These are phyloP conservation scores for Ambrosia artemisiifolia DNA, from an alignment of 129 eudicot genomes.

Conservation along the genomic window DNA sequence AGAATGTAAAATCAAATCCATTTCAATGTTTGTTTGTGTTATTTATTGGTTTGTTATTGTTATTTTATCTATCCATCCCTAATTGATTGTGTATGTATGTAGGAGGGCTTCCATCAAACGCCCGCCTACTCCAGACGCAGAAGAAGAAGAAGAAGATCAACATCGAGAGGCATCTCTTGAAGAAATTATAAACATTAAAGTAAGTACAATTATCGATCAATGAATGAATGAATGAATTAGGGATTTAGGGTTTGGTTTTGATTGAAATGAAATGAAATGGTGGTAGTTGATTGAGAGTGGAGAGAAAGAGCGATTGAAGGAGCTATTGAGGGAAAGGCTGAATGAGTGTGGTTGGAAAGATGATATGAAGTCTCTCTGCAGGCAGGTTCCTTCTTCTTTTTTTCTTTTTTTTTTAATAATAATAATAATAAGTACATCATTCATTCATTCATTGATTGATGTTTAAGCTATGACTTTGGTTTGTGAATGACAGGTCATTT, in stretches of 20 bases:
- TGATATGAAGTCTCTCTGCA: conserved; percentile 86
- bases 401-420: background rate
- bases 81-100: background rate
- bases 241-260: conserved; percentile 9
- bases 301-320: conserved; percentile 78
- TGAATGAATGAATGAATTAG: background rate
- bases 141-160: conserved; percentile 47
- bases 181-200: conserved; percentile 70
- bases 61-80: too few species aligned
- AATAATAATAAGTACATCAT: background rate
- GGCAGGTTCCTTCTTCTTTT: conserved; percentile 33
- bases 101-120: conserved; percentile 79
- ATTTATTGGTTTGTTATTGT: too few species aligned
- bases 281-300: conserved; percentile 74
- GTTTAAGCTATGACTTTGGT: too few species aligned
- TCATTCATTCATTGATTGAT: too few species aligned
- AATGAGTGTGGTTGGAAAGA: conserved; percentile 87
- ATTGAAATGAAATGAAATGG: background rate
- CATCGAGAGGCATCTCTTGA: conserved; percentile 49
- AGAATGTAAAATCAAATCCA: too few species aligned
- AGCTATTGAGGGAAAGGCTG: conserved; percentile 78
- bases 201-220: conserved; percentile 49
- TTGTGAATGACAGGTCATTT: conserved; percentile 35
- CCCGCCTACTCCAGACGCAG: conserved; percentile 78
- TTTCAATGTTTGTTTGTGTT: too few species aligned